Evolutionary conservation across 306 rosid species (phyloP).

Genomic region (Luffa aegyptiaca): DNA sequence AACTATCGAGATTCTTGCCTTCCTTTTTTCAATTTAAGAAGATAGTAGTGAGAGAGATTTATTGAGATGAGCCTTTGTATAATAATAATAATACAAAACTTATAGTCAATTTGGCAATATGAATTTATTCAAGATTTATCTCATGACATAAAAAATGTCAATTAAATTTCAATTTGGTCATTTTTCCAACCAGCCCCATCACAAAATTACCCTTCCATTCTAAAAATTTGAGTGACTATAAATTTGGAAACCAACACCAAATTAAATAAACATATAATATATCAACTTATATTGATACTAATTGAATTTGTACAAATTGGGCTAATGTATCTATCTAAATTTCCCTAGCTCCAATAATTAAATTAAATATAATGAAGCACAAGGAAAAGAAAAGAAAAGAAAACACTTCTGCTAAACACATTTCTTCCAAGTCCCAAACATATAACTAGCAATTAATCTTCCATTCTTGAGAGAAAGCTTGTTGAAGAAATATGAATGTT

Average conservation of each 20-base stretch:
- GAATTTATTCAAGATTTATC: too few species aligned
- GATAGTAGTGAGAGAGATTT: too few species aligned
- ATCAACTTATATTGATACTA: neutral
- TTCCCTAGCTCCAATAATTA: neutral
- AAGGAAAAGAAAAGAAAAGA: neutral
- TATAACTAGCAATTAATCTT: neutral
- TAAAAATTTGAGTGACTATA: neutral
- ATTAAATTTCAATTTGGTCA: too few species aligned
- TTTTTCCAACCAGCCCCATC: neutral
- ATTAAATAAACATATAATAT: neutral
- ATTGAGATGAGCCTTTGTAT: too few species aligned
- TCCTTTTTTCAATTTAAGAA: too few species aligned
- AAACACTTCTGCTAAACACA: neutral
- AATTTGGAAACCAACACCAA: conserved; percentile 2
- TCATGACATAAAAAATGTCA: too few species aligned
- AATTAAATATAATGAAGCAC: neutral
- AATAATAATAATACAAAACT: too few species aligned
- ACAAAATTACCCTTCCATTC: neutral
- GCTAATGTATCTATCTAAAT: neutral
- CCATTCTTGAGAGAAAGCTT: conserved; percentile 26
- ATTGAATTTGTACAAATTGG: conserved; percentile 1
- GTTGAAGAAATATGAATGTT: conserved; percentile 31
- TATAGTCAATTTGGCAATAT: too few species aligned
- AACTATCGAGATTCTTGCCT: too few species aligned
- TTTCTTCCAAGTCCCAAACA: neutral